Evolutionary conservation across 176 grass and related monocot species (phyloP).

Genomic region (Ampelocalamus luodianensis): DNA sequence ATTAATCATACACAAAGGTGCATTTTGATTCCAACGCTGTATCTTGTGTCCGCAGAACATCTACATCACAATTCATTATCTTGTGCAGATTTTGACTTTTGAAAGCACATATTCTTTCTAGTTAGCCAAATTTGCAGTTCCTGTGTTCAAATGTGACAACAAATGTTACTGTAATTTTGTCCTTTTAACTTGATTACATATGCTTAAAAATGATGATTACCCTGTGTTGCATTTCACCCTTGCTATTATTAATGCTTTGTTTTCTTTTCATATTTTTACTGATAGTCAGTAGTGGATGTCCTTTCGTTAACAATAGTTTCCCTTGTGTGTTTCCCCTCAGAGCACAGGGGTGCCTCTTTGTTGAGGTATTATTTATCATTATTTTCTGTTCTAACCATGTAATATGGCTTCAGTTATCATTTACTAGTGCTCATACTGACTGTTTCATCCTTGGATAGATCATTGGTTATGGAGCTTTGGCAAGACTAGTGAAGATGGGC

Average conservation of each 20-base stretch:
- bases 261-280: not conserved
- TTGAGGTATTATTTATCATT: constrained; percentile 32
- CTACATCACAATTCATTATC: constrained; percentile 5
- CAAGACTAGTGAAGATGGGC: constrained; percentile 85
- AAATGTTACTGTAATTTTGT: not conserved
- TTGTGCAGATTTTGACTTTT: not conserved
- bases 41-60: not conserved
- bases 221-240: not conserved
- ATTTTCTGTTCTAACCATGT: constrained; percentile 21
- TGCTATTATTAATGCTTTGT: not conserved
- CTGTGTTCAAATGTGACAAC: not conserved
- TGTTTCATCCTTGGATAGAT: constrained; percentile 55
- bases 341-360: not conserved
- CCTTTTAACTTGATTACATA: not conserved
- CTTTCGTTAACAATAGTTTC: not conserved
- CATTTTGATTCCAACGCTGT: not conserved
- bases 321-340: constrained; percentile 4
- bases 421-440: not conserved
- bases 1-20: not conserved
- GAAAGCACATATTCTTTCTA: not conserved
- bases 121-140: not conserved
- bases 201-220: constrained; percentile 6
- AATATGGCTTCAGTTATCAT: not conserved
- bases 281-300: not conserved
- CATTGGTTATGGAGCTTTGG: constrained; percentile 75